Base-by-base conservation (phyloP, 768 basidiomycete species). In the Lactarius indigo region DNA sequence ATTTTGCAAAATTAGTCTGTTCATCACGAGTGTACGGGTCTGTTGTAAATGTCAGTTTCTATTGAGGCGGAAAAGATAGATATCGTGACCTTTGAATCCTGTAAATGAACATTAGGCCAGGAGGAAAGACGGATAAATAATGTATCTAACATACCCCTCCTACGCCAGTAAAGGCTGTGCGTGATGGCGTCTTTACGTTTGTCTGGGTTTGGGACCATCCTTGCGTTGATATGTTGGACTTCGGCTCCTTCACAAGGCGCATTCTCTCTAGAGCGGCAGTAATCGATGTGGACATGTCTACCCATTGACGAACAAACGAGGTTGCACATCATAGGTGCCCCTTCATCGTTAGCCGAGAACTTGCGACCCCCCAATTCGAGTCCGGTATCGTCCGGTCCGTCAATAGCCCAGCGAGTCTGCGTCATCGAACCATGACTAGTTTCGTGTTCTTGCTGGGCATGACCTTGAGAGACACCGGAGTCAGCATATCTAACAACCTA, bases 381-480 rank as follows among this genome's bases (percentile, higher is more conserved):
- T 1, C 76, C 73, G 1, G 78, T 77, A 13, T 79, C 83, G 20
- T 85, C 82, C 1, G 80, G 80, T 1, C 83, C 85, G 57, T 87
- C 85, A 2, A 87, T 72, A 1, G 81, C 77, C 87, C 87, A 88
- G 42, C 78, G 77, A 1, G 84, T 83, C 61, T 76, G 79, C 0
- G 85, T 82, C 86, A 87, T 87, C 2, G 85, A 86, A 7, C 87
- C 87, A 58, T 88, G 87, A 10, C 78, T 79, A 0, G 87, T 88
- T 59, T 87, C 85, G 50, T 88, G 87, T 54, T 85, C 84, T 69
- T 81, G 78, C 65, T 88, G 85, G 1, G 84, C 62, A 66, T 88
- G 87, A 0, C 83, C 87, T 88, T 15, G 31, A 41, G 17, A 30
- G 2, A 5, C 8, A 13, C 59, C 3, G 23, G 26, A 2, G 37